These are phyloP conservation scores for Escovopsis sp. DNA, from an alignment of 2,329 filamentous ascomycete species.

Conservation along the genomic window DNA sequence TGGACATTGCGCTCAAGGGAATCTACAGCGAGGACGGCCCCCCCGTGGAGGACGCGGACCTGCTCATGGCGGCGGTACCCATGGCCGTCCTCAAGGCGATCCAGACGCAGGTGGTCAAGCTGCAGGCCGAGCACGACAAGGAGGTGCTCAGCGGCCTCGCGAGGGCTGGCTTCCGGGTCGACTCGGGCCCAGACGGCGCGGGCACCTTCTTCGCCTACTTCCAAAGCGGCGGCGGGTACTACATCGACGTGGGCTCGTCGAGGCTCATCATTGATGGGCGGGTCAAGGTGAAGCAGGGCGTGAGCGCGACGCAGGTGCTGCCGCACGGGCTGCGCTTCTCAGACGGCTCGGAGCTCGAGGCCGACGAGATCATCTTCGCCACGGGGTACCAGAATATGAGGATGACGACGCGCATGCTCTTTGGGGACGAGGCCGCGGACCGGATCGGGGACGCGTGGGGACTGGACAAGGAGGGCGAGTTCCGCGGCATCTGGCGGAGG, in stretches of 20 bases:
- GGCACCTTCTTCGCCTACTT: constrained; percentile 50
- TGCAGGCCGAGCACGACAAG: constrained; percentile 22
- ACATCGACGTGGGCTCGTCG: constrained; percentile 53
- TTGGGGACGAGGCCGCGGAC: constrained; percentile 47
- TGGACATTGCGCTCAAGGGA: constrained; percentile 36
- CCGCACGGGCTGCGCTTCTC: constrained; percentile 30
- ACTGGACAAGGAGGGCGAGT: constrained; percentile 41
- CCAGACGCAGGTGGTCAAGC: constrained; percentile 29
- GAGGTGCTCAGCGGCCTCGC: constrained; percentile 29
- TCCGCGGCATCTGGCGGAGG: constrained; percentile 41
- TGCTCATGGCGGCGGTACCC: constrained; percentile 43
- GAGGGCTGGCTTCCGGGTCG: constrained; percentile 45
- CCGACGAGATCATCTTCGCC: constrained; percentile 49
- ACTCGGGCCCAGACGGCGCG: constrained; percentile 39
- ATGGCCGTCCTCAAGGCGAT: constrained; percentile 44
- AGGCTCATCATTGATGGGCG: constrained; percentile 48
- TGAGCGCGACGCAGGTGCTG: constrained; percentile 37
- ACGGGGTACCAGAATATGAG: constrained; percentile 57
- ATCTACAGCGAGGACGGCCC: constrained; percentile 38
- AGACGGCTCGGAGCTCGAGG: constrained; percentile 41
- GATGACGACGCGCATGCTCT: constrained; percentile 42
- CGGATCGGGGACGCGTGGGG: constrained; percentile 47
- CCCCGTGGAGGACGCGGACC: constrained; percentile 50
- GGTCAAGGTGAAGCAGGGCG: constrained; percentile 46
- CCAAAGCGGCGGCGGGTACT: constrained; percentile 53